Conservation (phyloP, 208 protist genomes). For the Leishmania major region DNA sequence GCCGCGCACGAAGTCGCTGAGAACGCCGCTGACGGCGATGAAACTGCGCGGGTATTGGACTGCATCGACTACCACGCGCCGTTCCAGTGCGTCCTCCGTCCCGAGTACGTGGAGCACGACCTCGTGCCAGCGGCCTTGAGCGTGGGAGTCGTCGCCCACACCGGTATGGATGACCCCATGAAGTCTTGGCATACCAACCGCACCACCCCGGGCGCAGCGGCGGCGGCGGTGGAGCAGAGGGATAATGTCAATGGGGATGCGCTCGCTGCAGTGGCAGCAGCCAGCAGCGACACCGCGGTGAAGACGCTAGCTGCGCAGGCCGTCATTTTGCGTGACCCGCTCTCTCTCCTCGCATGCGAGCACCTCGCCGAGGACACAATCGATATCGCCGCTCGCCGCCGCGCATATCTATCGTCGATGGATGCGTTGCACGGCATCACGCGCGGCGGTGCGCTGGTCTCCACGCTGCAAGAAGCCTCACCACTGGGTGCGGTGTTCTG, state of each 20-base stretch:
- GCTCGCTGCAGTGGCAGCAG: neutral
- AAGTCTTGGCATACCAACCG: no score
- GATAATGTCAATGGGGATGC: neutral
- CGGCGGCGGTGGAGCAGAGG: neutral
- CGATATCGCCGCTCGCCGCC: slow-evolving; percentile 18
- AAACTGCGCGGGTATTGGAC: neutral
- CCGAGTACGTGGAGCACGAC: slow-evolving; percentile 22
- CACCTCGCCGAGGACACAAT: slow-evolving; percentile 47
- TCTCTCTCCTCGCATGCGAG: slow-evolving; percentile 51
- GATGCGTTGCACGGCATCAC: slow-evolving; percentile 9
- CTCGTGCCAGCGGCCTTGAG: slow-evolving; percentile 17
- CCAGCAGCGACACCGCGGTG: neutral
- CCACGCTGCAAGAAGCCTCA: slow-evolving; percentile 31
- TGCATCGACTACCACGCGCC: slow-evolving; percentile 42
- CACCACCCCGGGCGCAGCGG: neutral
- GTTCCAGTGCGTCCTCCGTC: slow-evolving; percentile 32
- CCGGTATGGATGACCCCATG: neutral
- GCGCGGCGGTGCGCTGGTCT: slow-evolving; percentile 4
- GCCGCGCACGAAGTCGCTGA: neutral
- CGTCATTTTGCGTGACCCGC: slow-evolving; percentile 51
- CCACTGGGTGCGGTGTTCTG: slow-evolving; percentile 42
- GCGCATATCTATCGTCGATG: slow-evolving; percentile 25
- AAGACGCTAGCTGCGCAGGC: slow-evolving; percentile 41
- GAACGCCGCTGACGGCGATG: neutral
- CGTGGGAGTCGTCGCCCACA: slow-evolving; percentile 6